Percentiles rank a stretch among this genome's conserved stretches.
Conservation (phyloP, 2,329 filamentous ascomycete species). For the Trichophyton mentagrophytes region DNA sequence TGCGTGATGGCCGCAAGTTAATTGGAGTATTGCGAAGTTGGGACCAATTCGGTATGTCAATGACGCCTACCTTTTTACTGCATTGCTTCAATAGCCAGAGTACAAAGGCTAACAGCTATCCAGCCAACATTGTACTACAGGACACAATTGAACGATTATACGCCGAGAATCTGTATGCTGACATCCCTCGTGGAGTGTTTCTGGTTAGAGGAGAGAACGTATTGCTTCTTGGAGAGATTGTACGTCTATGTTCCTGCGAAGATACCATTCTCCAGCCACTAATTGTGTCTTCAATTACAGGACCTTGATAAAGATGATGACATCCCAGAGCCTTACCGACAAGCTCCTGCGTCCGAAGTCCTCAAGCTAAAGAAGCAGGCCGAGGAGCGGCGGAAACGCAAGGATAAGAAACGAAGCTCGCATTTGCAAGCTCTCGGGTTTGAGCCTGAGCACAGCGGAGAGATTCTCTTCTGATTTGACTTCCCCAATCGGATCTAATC, state of each 20-base stretch:
- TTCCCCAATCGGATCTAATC: not conserved
- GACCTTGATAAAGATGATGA: constrained; percentile 94
- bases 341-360: constrained; percentile 56
- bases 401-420: constrained; percentile 58
- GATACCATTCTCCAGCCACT: not conserved
- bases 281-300: constrained; percentile 20
- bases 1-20: constrained; percentile 87
- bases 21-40: constrained; percentile 87
- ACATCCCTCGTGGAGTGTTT: constrained; percentile 75
- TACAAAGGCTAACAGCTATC: not conserved
- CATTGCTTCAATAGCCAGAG: not conserved
- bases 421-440: constrained; percentile 70
- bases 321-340: constrained; percentile 54
- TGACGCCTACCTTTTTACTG: constrained; percentile 1
- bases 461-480: constrained; percentile 50
- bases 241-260: constrained; percentile 22
- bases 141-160: constrained; percentile 85
- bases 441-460: constrained; percentile 70
- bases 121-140: constrained; percentile 89
- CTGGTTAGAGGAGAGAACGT: constrained; percentile 94
- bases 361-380: constrained; percentile 60
- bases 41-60: constrained; percentile 82
- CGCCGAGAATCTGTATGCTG: constrained; percentile 60
- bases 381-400: constrained; percentile 54
- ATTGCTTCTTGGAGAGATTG: constrained; percentile 83